Conservation (phyloP, 2,329 filamentous ascomycete species). For the Plectosphaerella sp. region DNA sequence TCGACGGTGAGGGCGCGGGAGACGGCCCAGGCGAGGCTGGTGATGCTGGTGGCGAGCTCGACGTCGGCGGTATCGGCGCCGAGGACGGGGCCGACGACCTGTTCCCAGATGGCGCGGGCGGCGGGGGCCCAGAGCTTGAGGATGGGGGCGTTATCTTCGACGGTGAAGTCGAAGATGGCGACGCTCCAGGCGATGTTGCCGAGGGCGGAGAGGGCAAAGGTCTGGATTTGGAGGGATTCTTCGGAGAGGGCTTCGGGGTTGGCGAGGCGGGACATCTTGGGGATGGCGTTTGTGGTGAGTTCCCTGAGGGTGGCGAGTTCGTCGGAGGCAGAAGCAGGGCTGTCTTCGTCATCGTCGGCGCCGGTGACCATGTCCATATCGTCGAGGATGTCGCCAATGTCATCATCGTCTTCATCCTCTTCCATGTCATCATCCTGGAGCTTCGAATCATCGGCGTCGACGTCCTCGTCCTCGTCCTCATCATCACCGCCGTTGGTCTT, state of each 20-base stretch:
- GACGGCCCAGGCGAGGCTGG: conserved; percentile 62
- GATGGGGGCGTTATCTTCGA: conserved; percentile 47
- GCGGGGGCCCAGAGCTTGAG: conserved; percentile 49
- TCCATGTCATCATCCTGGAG: conserved; percentile 24
- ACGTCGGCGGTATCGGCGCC: conserved; percentile 58
- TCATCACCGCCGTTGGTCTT: conserved; percentile 23
- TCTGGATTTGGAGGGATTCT: conserved; percentile 40
- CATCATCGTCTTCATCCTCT: conserved; percentile 48
- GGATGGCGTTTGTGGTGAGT: conserved; percentile 39
- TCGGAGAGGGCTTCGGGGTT: conserved; percentile 34
- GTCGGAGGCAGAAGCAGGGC: conserved; percentile 32
- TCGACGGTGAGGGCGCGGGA: conserved; percentile 48
- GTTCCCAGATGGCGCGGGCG: conserved; percentile 53
- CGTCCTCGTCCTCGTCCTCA: conserved; percentile 26
- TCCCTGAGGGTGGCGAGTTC: conserved; percentile 50
- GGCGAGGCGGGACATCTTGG: conserved; percentile 44
- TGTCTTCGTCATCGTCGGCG: conserved; percentile 35
- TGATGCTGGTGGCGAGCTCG: conserved; percentile 56
- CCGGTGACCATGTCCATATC: conserved; percentile 64
- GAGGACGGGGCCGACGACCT: conserved; percentile 52
- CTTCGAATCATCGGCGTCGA: conserved; percentile 10
- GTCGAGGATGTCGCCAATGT: conserved; percentile 52
- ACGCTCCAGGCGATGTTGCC: conserved; percentile 67
- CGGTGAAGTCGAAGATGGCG: conserved; percentile 55
- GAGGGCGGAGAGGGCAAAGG: conserved; percentile 53